Conservation (phyloP, 2,329 filamentous ascomycete genomes). For the Catunica adiposa region DNA sequence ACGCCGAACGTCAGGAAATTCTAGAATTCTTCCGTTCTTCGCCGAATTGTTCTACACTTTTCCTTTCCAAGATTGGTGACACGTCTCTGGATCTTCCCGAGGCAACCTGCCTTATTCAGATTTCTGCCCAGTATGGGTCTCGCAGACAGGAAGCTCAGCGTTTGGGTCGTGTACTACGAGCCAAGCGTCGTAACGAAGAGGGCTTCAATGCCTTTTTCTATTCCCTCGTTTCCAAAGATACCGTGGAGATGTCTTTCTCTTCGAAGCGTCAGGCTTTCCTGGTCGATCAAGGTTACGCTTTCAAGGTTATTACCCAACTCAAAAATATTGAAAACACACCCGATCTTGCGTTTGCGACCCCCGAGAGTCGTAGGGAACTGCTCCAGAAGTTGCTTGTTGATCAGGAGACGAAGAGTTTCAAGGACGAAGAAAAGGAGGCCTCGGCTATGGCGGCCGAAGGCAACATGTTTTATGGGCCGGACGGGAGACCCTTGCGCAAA, state of each 20-base stretch:
- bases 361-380: conserved; percentile 67
- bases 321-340: conserved; percentile 77
- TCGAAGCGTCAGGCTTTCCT: conserved; percentile 93
- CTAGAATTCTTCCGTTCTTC: conserved; percentile 94
- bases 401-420: conserved; percentile 36
- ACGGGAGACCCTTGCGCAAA: conserved; percentile 16
- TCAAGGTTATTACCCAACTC: conserved; percentile 95
- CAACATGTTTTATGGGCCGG: conserved; percentile 17
- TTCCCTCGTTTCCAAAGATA: conserved; percentile 91
- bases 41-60: conserved; percentile 75
- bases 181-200: conserved; percentile 90
- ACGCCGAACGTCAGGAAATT: conserved; percentile 71
- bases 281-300: conserved; percentile 94
- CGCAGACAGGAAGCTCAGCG: conserved; percentile 92
- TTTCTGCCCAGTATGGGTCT: conserved; percentile 93
- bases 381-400: conserved; percentile 80
- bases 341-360: conserved; percentile 61
- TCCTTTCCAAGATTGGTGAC: conserved; percentile 93
- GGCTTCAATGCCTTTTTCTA: conserved; percentile 99
- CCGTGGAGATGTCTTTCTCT: conserved; percentile 94
- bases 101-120: conserved; percentile 91
- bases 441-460: conserved; percentile 12
- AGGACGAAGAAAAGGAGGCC: conserved; percentile 14
- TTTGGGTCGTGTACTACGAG: conserved; percentile 79
- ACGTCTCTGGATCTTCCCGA: conserved; percentile 95